A percentile compares a stretch with the other conserved stretches of the same genome.
These are phyloP conservation scores for Pyrenopolyporus hunteri DNA, from an alignment of 495 filamentous ascomycete genomes.

Conservation along the genomic window DNA sequence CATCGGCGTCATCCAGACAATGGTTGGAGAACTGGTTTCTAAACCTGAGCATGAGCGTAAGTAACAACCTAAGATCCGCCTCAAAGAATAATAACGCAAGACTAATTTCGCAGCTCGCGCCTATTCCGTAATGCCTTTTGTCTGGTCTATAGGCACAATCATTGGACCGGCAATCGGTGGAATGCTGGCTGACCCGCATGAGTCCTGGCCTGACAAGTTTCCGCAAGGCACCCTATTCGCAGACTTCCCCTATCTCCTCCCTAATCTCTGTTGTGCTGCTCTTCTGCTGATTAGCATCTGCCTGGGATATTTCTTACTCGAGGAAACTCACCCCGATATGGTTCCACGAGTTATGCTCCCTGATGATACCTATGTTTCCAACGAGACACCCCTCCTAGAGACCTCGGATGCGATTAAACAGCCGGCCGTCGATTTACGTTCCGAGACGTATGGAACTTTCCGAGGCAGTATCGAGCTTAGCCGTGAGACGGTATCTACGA, in stretches of 20 bases:
- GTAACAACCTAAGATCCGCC: slow-evolving; percentile 37
- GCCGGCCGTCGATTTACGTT: slow-evolving; percentile 70
- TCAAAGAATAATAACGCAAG: neutral
- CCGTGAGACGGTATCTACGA: slow-evolving; percentile 45
- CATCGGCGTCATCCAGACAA: slow-evolving; percentile 89
- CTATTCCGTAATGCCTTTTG: slow-evolving; percentile 84
- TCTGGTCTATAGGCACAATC: slow-evolving; percentile 86
- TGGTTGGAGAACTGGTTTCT: slow-evolving; percentile 82
- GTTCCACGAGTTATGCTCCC: slow-evolving; percentile 62
- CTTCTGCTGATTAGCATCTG: slow-evolving; percentile 76
- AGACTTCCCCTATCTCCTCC: slow-evolving; percentile 81
- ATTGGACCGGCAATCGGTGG: slow-evolving; percentile 83
- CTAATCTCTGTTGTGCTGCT: slow-evolving; percentile 76
- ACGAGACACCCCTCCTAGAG: slow-evolving; percentile 72
- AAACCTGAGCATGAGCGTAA: slow-evolving; percentile 83
- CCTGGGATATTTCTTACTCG: slow-evolving; percentile 72
- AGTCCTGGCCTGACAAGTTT: slow-evolving; percentile 70
- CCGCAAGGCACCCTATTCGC: slow-evolving; percentile 68
- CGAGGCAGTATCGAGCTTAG: slow-evolving; percentile 59
- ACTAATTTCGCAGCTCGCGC: slow-evolving; percentile 65
- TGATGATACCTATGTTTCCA: slow-evolving; percentile 61
- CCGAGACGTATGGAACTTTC: slow-evolving; percentile 82
- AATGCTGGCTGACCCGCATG: slow-evolving; percentile 73
- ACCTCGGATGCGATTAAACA: slow-evolving; percentile 73
- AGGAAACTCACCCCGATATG: slow-evolving; percentile 84